phyloP scores from a whole-genome alignment of 352 stramenopile species.

The Phytophthora constricta region DNA sequence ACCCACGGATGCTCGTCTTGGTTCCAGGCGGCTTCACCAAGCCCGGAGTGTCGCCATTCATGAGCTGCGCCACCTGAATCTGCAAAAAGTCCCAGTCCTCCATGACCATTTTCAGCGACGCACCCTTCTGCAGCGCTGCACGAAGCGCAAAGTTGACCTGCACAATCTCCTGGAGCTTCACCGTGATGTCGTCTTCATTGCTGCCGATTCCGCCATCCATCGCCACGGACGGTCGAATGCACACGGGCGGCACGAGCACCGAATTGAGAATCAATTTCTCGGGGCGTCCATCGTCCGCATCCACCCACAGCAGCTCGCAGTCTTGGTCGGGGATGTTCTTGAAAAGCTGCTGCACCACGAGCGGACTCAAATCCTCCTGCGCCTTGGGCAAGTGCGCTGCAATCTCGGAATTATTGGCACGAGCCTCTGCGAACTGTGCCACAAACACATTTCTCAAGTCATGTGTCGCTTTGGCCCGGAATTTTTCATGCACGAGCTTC shows the following conservation, averaged over 20 bases:
- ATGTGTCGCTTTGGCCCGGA: constrained; percentile 88
- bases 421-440: constrained; percentile 79
- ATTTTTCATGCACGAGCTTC: constrained; percentile 99
- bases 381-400: constrained; percentile 85
- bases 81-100: constrained; percentile 99
- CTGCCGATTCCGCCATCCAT: constrained; percentile 96
- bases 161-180: constrained; percentile 99
- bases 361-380: constrained; percentile 91
- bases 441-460: constrained; percentile 88
- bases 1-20: constrained; percentile 95
- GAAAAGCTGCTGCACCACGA: constrained; percentile 95
- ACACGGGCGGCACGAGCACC: constrained; percentile 98
- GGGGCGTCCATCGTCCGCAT: constrained; percentile 92
- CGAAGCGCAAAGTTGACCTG: constrained; percentile 98
- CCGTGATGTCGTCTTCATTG: constrained; percentile 99
- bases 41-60: constrained; percentile 99
- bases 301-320: constrained; percentile 98
- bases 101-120: constrained; percentile 98
- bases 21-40: constrained; percentile 94
- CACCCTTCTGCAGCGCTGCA: constrained; percentile 94
- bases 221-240: constrained; percentile 98
- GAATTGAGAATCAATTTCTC: constrained; percentile 98
- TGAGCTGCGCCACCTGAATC: constrained; percentile 96
- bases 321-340: constrained; percentile 97
- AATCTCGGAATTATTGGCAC: constrained; percentile 87